Base-by-base conservation (phyloP, 192 early-diverging fungal species). In the Linnemannia elongata region DNA sequence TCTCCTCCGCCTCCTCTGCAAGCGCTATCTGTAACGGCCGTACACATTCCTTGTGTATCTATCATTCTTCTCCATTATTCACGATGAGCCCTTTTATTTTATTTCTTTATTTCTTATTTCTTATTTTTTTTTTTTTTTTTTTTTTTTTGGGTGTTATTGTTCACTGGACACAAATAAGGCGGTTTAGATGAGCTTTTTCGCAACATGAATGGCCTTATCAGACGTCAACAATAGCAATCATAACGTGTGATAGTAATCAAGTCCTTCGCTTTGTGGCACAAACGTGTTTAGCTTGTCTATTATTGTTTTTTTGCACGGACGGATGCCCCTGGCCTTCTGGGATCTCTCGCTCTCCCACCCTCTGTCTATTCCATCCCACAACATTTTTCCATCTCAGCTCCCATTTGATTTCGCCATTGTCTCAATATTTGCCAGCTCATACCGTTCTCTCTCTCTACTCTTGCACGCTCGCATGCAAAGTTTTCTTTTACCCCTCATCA, bases 221-320 rank as follows among this genome's bases (percentile, higher is more conserved):
- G 60, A 35, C 18, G 17, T 52, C 49, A 66, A 1, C n/a, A 17
- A 30, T 30, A 66, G 9, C 30, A 33, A 30, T 66, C 49, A 52
- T 52, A 52, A 30, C 60, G 30, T 66, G 60, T 30, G 60, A 66
- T 66, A 66, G 60, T 66, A 33, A 33, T 6, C 12, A 13, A 15
- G 44, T 15, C 44, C 13, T 15, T 13, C 18, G 4, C 3, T 18
- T 52, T 2, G 3, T 52, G 17, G 49, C 18, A 52, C 47, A 9
- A 66, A 66, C 35, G 30, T 66, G 60, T 66, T 66, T 66, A 66
- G 60, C 60, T 33, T 66, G 60, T 66, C 60, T 66, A 33, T 66
- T 66, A 38, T 38, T 39, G 3, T 39, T 39, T 39, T 6, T 55
- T 66, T 66, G 60, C 60, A 66, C 60, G 60, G 30, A 33, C 24